These are phyloP conservation scores for Epichloe baconii DNA, from an alignment of 2,329 filamentous ascomycete species.

Conservation along the genomic window DNA sequence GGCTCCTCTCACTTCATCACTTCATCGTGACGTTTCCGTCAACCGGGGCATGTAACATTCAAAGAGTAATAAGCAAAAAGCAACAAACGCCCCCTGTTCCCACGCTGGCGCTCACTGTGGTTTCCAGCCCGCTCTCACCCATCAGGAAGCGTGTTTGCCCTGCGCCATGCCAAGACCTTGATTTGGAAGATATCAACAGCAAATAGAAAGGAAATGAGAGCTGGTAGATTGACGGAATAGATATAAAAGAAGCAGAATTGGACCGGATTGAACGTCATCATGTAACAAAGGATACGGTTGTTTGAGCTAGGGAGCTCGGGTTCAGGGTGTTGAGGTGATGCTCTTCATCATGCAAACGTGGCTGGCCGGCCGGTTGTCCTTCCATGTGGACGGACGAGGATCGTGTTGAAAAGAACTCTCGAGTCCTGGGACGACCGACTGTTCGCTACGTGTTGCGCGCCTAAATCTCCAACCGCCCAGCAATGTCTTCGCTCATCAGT, in stretches of 20 bases:
- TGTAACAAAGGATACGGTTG: too few relatives aligned
- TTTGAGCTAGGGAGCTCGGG: too few relatives aligned
- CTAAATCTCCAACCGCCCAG: conserved; percentile 49
- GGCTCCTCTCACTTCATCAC: background rate
- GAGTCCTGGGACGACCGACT: background rate
- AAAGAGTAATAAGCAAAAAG: background rate
- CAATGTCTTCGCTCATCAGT: conserved; percentile 50
- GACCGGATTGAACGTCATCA: too few relatives aligned
- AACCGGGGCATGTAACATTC: background rate
- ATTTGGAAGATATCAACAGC: background rate
- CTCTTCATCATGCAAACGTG: too few relatives aligned
- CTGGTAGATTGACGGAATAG: too few relatives aligned
- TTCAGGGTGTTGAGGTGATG: background rate
- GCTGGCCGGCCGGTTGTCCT: background rate
- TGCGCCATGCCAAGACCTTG: conserved; percentile 13
- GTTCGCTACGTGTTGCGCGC: background rate
- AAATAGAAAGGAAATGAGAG: too few relatives aligned
- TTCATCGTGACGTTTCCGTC: background rate
- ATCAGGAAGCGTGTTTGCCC: conserved; percentile 17
- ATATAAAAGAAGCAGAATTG: background rate
- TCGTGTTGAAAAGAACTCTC: background rate
- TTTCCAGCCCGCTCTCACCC: conserved; percentile 25
- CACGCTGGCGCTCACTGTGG: conserved; percentile 7
- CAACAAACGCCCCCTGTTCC: conserved; percentile 1
- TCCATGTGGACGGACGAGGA: background rate